Base-by-base conservation (phyloP, 306 rosid species). In the Hippophae tibetana region DNA sequence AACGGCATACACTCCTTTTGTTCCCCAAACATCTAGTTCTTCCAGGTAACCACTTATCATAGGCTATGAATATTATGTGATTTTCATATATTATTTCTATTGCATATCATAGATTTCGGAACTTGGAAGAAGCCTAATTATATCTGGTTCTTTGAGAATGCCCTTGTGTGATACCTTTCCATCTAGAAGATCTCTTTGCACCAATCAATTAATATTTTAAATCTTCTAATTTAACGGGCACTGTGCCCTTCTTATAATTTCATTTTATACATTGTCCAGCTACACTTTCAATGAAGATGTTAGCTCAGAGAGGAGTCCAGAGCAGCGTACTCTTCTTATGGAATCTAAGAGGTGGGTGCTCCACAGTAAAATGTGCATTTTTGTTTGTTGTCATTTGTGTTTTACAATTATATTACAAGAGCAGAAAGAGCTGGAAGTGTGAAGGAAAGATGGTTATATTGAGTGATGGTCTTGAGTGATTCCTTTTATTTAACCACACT, bases 1-100 rank as follows among this genome's bases (percentile, higher is more conserved):
- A 79, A 90, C 97, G 8, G 87, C 97, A 57, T 87, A 90, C 69
- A 63, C 79, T 50, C 85, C 97, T 63, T 87, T 90, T 69, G 84
- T 85, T 81, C 86, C 92, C 5, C 90, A 84, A 67, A 79, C 82
- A 56, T 79, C 57, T 76, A 86, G 71, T 63, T 85, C 94, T 42
- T 81, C 97, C 47, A 83, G 96, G 95, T 90, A 47, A 26, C 40
- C 42, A 56, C 56, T 59, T 66, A 31, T 43, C 13, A 40, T 62
- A 72, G 47, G 63, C 52, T 72, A 43, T 63, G 38, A 47, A 23
- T 52, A 40, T 42, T 49, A 12, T 49, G 53, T 49, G 14, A 13
- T 49, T 47, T 18, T 50, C 9, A 3, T 45, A 13, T 56, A 18
- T 62, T 13, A 41, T 57, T 12, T 61, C 3, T 56, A 54, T 31